Base-by-base conservation (phyloP, 345 rosid genomes). In the Stellera chamaejasme region DNA sequence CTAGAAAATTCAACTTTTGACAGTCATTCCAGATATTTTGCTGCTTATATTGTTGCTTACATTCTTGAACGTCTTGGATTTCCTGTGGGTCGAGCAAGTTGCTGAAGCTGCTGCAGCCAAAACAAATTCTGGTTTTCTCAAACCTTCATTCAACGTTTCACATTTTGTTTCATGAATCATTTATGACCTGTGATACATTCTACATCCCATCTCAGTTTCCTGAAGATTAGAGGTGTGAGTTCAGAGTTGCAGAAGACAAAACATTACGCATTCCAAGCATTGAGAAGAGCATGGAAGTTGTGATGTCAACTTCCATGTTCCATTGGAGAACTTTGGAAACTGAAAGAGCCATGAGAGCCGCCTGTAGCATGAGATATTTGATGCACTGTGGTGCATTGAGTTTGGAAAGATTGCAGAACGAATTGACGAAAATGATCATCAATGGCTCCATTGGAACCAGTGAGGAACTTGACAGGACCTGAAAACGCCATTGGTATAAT, bases 31-130 rank as follows among this genome's bases (percentile, higher is more conserved):
- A 5, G 5, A 9, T 10, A 10, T 56, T 56, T 56, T 13, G 11
- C 27, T 57, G 32, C 44, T 41, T 41, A 16, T 42, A n/a, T n/a
- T n/a, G n/a, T n/a, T n/a, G n/a, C n/a, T n/a, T n/a, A n/a, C n/a
- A n/a, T n/a, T n/a, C n/a, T n/a, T n/a, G n/a, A 14, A 19, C 5
- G 25, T 3, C 10, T 10, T 3, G 6, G 19, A 52, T 50, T 13
- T 49, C 58, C 61, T 72, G 58, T 67, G 78, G 91, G 71, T 59
- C 62, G 66, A 62, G 58, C 84, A 82, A 64, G 59, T 77, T 63
- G 50, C 55, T 92, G 55, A 71, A 71, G 65, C 15, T 62, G 6
- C 64, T 92, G 80, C 83, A 77, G 64, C 99, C 89, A 9, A 84
- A 84, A 67, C 58, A 60, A 45, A 72, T 84, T 56, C 65, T 81